phyloP scores from a whole-genome alignment of 2,329 filamentous ascomycete species.

The Paracoccidioides brasiliensis region DNA sequence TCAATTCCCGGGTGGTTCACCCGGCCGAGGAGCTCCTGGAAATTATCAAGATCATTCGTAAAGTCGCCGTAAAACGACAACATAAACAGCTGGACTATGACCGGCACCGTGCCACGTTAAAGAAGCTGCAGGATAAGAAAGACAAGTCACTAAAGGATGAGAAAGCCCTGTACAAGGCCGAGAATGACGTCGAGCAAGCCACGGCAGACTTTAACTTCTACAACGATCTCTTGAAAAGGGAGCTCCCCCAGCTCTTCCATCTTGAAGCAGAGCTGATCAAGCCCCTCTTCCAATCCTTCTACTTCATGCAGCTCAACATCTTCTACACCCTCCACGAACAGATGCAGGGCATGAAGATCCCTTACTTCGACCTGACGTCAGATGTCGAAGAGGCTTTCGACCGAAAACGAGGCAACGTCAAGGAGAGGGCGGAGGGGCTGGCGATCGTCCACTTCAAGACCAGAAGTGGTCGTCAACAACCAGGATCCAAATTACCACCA shows the following conservation, averaged over 20 bases:
- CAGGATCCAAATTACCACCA: slow-evolving; percentile 20
- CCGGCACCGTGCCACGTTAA: slow-evolving; percentile 65
- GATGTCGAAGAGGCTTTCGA: slow-evolving; percentile 88
- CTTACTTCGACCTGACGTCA: slow-evolving; percentile 85
- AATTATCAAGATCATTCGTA: slow-evolving; percentile 90
- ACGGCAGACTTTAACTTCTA: slow-evolving; percentile 97
- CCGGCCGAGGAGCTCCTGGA: slow-evolving; percentile 88
- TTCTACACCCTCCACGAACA: slow-evolving; percentile 97
- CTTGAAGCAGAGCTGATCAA: slow-evolving; percentile 92
- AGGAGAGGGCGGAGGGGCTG: slow-evolving; percentile 74
- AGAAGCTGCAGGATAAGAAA: slow-evolving; percentile 96
- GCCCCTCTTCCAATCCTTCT: slow-evolving; percentile 95
- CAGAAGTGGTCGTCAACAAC: slow-evolving; percentile 46
- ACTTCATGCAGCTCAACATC: slow-evolving; percentile 99
- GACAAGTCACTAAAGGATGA: slow-evolving; percentile 94
- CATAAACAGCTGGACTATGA: slow-evolving; percentile 98
- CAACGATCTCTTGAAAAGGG: slow-evolving; percentile 92
- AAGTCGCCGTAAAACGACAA: slow-evolving; percentile 75
- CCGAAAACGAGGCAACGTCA: slow-evolving; percentile 75
- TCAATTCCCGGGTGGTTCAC: slow-evolving; percentile 77
- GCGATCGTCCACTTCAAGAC: slow-evolving; percentile 86
- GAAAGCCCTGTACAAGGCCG: slow-evolving; percentile 91
- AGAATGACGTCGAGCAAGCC: slow-evolving; percentile 77
- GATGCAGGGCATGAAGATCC: slow-evolving; percentile 95
- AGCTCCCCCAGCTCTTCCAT: slow-evolving; percentile 79